Evolutionary conservation across 805 yeast genomes (phyloP).

Genomic region (Kazachstania bromeliacearum): DNA sequence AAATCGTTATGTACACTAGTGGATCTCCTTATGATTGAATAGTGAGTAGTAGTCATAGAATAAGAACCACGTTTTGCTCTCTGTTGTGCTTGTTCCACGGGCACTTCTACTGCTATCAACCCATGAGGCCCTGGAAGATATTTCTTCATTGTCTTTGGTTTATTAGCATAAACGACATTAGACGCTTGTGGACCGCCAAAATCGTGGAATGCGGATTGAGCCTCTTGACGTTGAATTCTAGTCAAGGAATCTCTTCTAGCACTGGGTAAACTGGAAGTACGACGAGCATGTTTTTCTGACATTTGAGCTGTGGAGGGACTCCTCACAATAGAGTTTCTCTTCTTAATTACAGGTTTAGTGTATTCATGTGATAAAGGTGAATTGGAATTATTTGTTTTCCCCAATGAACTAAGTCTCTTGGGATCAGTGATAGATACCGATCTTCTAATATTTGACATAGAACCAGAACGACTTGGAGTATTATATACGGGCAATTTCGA

Average conservation of each 20-base stretch:
- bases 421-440: constrained; percentile 4
- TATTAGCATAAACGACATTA: constrained; percentile 1
- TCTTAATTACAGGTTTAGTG: background rate
- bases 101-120: constrained; percentile 59
- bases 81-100: constrained; percentile 29
- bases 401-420: constrained; percentile 6
- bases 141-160: constrained; percentile 45
- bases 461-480: constrained; percentile 11
- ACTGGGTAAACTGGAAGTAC: constrained; percentile 15
- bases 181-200: constrained; percentile 28
- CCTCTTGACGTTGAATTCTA: constrained; percentile 11
- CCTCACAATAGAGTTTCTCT: background rate
- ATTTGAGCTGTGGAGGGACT: constrained; percentile 5
- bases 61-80: constrained; percentile 4
- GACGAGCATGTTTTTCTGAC: constrained; percentile 2
- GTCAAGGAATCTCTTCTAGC: constrained; percentile 6
- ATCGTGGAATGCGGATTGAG: constrained; percentile 26
- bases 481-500: constrained; percentile 20
- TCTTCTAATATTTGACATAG: constrained; percentile 9
- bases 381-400: background rate
- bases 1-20: background rate
- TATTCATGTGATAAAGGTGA: background rate
- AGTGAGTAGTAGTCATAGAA: constrained; percentile 1
- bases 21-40: constrained; percentile 1
- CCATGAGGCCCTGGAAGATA: constrained; percentile 72